Conservation (phyloP, 2,329 filamentous ascomycete genomes). For the Penicillium brasilianum region DNA sequence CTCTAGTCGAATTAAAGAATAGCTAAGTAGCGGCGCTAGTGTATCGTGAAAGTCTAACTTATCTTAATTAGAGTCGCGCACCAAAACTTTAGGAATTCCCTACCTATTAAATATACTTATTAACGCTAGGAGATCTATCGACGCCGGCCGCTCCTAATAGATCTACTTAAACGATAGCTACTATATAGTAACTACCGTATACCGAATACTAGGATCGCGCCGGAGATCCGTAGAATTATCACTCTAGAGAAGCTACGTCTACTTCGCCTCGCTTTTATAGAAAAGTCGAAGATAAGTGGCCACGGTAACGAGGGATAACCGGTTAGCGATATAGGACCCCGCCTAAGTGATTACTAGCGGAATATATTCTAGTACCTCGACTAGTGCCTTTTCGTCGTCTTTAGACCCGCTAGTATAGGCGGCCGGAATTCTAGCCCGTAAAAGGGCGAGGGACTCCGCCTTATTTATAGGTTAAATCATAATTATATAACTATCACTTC, state of each 20-base stretch:
- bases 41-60: no score
- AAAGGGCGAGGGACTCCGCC: conserved; percentile 17
- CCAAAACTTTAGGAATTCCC: no score
- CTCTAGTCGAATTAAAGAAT: no score
- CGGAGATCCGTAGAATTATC: conserved; percentile 38
- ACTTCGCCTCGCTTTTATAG: conserved; percentile 37
- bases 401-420: background rate
- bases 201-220: conserved; percentile 40
- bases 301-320: conserved; percentile 36
- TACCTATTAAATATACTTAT: conserved; percentile 27
- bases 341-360: conserved; percentile 34
- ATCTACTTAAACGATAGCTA: conserved; percentile 40
- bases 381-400: conserved; percentile 19
- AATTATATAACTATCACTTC: conserved; percentile 13
- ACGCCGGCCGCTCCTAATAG: conserved; percentile 1
- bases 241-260: conserved; percentile 31
- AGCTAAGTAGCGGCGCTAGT: no score
- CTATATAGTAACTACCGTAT: conserved; percentile 47
- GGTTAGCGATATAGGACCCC: conserved; percentile 32
- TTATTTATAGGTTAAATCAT: conserved; percentile 16
- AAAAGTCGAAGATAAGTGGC: conserved; percentile 45
- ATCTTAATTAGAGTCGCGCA: no score
- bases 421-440: conserved; percentile 11
- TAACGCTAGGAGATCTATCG: conserved; percentile 22
- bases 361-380: conserved; percentile 14